Conservation (phyloP, 148 eudicot genomes). For the Cornus florida region DNA sequence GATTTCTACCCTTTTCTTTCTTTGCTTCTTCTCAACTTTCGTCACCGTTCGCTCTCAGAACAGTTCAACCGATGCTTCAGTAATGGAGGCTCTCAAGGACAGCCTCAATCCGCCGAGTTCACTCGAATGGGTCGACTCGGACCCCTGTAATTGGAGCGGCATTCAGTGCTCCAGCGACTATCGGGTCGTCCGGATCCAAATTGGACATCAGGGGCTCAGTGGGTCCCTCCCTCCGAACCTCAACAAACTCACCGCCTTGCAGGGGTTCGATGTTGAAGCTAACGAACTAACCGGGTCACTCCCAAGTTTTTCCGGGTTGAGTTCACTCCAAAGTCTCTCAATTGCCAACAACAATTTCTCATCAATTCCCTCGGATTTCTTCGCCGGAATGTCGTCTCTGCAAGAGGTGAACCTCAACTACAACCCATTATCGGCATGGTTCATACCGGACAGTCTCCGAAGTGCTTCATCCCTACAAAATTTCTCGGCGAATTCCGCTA, state of each 20-base stretch:
- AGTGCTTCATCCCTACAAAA: slow-evolving; percentile 29
- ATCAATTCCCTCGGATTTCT: slow-evolving; percentile 52
- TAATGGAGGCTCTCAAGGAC: slow-evolving; percentile 49
- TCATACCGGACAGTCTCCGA: slow-evolving; percentile 48
- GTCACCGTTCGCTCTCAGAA: slow-evolving; percentile 24
- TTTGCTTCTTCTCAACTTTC: background rate
- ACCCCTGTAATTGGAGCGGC: slow-evolving; percentile 59
- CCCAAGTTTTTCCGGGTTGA: slow-evolving; percentile 54
- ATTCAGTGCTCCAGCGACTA: slow-evolving; percentile 37
- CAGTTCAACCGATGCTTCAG: slow-evolving; percentile 35
- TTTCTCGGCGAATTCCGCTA: slow-evolving; percentile 61
- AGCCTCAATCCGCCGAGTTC: slow-evolving; percentile 35
- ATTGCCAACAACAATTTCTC: slow-evolving; percentile 41
- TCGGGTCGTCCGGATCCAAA: slow-evolving; percentile 55
- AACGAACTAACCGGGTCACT: slow-evolving; percentile 53
- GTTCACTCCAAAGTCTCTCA: slow-evolving; percentile 35
- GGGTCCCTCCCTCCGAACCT: slow-evolving; percentile 49
- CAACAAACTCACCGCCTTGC: slow-evolving; percentile 39
- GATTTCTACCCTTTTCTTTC: background rate
- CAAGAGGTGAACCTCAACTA: slow-evolving; percentile 46
- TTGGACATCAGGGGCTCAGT: slow-evolving; percentile 30
- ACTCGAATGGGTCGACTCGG: slow-evolving; percentile 43
- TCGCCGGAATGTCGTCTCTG: slow-evolving; percentile 52
- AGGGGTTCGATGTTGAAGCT: slow-evolving; percentile 48
- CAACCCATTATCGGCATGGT: slow-evolving; percentile 56